phyloP scores from a whole-genome alignment of 371 early-diverging fungal species.

The Apophysomyces elegans region DNA sequence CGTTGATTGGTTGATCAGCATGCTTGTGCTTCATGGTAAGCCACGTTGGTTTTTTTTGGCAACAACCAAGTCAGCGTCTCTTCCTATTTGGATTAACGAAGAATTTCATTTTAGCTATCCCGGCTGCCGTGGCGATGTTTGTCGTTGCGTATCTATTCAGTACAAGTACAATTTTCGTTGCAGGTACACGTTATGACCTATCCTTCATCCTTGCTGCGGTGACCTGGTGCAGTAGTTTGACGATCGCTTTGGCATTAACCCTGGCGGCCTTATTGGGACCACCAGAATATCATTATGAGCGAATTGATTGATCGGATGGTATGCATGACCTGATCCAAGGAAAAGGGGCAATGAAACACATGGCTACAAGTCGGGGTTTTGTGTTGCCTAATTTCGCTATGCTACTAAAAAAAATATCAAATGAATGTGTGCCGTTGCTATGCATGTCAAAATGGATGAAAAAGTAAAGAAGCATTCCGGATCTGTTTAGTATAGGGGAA shows the following conservation, averaged over 20 bases:
- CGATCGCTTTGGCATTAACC: constrained; percentile 25
- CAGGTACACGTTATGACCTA: constrained; percentile 28
- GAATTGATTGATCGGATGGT: constrained; percentile 19
- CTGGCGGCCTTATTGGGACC: constrained; percentile 22
- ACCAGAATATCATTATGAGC: constrained; percentile 24
- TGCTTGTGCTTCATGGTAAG: constrained; percentile 38
- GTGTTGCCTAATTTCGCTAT: constrained; percentile 8
- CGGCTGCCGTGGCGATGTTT: constrained; percentile 27
- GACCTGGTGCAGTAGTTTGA: constrained; percentile 29
- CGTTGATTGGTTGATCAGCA: constrained; percentile 17
- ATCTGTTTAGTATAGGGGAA: constrained; percentile 10
- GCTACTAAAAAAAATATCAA: constrained; percentile 6
- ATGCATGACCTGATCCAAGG: constrained; percentile 9
- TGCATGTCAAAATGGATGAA: neutral
- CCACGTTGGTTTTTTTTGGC: constrained; percentile 11
- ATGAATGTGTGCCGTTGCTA: neutral
- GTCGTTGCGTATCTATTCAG: constrained; percentile 28
- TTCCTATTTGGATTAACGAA: neutral
- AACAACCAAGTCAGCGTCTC: constrained; percentile 1
- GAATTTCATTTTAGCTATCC: constrained; percentile 27
- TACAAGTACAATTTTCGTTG: constrained; percentile 23
- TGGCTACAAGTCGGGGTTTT: constrained; percentile 4
- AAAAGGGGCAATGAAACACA: constrained; percentile 12
- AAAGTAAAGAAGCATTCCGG: neutral
- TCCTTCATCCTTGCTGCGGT: constrained; percentile 27